Evolutionary conservation across 345 rosid genomes (phyloP).

Genomic region (Moricandia moricandioides): DNA sequence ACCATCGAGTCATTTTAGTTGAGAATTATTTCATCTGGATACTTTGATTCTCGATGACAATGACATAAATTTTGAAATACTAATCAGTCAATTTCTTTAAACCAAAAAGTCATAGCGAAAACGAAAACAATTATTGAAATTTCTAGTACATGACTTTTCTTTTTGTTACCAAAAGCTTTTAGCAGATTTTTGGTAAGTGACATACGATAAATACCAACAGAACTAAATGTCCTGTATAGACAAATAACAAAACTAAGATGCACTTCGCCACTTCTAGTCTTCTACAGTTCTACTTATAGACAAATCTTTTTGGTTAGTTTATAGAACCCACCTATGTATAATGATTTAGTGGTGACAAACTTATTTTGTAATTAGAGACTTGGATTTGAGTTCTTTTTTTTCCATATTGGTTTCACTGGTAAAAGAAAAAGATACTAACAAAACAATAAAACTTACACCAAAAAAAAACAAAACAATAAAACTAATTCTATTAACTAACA

Average conservation of each 20-base stretch:
- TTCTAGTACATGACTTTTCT: neutral
- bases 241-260: slow-evolving; percentile 5
- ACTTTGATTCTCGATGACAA: slow-evolving; percentile 14
- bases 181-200: neutral
- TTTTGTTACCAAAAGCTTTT: neutral
- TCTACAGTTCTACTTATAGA: neutral
- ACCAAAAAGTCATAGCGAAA: slow-evolving; percentile 14
- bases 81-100: neutral
- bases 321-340: neutral
- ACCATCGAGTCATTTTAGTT: neutral
- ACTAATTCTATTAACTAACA: neutral
- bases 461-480: neutral
- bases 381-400: neutral
- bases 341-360: neutral
- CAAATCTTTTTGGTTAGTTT: neutral
- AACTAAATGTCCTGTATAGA: neutral
- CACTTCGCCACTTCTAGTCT: neutral
- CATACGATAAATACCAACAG: neutral
- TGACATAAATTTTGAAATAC: slow-evolving; percentile 1
- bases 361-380: neutral
- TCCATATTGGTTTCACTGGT: neutral
- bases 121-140: neutral
- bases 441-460: neutral
- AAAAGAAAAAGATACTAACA: neutral
- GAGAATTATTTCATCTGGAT: slow-evolving; percentile 3